These are phyloP conservation scores for Rhizodiscina lignyota DNA, from an alignment of 495 filamentous ascomycete genomes.

Conservation along the genomic window DNA sequence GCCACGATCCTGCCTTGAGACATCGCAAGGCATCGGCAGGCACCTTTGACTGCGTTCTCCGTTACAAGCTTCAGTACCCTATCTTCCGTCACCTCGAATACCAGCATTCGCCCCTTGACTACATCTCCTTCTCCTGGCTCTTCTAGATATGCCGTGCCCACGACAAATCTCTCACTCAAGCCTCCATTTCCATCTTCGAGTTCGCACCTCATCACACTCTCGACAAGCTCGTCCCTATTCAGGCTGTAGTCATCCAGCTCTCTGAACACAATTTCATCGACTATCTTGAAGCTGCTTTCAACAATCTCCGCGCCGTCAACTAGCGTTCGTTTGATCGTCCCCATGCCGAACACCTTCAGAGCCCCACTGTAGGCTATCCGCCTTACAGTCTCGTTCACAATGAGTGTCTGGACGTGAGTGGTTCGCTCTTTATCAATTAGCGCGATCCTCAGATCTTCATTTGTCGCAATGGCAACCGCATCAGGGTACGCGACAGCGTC, in stretches of 20 bases:
- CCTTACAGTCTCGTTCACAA: slow-evolving; percentile 66
- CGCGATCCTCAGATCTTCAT: slow-evolving; percentile 62
- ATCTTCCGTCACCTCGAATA: slow-evolving; percentile 67
- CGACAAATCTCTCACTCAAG: slow-evolving; percentile 60
- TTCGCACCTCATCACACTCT: slow-evolving; percentile 66
- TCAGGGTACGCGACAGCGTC: slow-evolving; percentile 65
- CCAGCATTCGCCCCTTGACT: slow-evolving; percentile 56
- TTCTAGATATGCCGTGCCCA: slow-evolving; percentile 67
- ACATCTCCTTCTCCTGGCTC: slow-evolving; percentile 43
- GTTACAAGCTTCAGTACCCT: slow-evolving; percentile 50
- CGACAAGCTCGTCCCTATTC: slow-evolving; percentile 57
- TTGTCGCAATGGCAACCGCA: slow-evolving; percentile 65
- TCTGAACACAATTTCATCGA: slow-evolving; percentile 24
- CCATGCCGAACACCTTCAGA: slow-evolving; percentile 71
- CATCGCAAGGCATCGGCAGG: slow-evolving; percentile 61
- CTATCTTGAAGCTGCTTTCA: slow-evolving; percentile 41
- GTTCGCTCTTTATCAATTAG: slow-evolving; percentile 68
- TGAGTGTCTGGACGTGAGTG: slow-evolving; percentile 69
- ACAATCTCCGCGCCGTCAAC: slow-evolving; percentile 40
- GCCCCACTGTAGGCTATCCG: slow-evolving; percentile 69
- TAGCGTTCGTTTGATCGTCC: slow-evolving; percentile 55
- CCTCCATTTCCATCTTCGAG: slow-evolving; percentile 46
- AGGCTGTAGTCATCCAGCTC: slow-evolving; percentile 24
- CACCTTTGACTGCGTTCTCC: slow-evolving; percentile 48
- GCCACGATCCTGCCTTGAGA: slow-evolving; percentile 60